Evolutionary conservation across 208 protist genomes (phyloP), one percentile per base, ranked within the genome.

Genomic region (Leishmania lainsoni): DNA sequence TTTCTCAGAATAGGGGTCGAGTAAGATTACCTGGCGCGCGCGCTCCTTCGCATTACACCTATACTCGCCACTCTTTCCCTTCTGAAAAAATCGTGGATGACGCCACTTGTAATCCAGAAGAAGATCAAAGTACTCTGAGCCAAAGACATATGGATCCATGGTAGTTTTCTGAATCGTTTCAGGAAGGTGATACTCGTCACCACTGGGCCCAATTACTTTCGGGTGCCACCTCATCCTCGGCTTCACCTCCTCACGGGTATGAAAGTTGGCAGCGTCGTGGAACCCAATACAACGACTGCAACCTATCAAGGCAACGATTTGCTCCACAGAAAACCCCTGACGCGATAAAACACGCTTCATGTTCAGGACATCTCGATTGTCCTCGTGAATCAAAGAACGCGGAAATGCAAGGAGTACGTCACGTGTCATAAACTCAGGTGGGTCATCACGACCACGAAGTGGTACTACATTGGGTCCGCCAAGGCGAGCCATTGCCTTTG

Each of bases 101-200:
- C 65, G 90, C 93, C 94, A 97, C 51, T 95, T 90, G 80, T 96
- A 96, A 77, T 96, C 92, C 32, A 97, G 80, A 1, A 97, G 79
- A 45, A 95, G 81, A 80, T 95, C 86, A 84, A 96, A 97, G 75
- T 97, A 97, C 63, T 96, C 92, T 16, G 88, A 88, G 29, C 92
- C 92, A 89, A 97, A 96, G 5, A 96, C 92, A 80, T 96, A 97
- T 8, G 94, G 94, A 75, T 97, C 92, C 56, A 94, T 84, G 0
- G 94, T 95, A 59, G 89, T 94, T 72, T 97, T 96, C 20, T 91
- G 81, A 22, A 86, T 66, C 8, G 80, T 92, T 42, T 91, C 85
- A 2, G 91, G 90, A 29, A 92, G 58, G 58, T 89, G 85, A 76
- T 91, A 91, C 65, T 89, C 82, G 54, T 93, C 88, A 56, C 83